Evolutionary conservation across 176 grass and related monocot genomes (phyloP), one percentile per base, ranked within the genome.

Genomic region (Oryza glaberrima): DNA sequence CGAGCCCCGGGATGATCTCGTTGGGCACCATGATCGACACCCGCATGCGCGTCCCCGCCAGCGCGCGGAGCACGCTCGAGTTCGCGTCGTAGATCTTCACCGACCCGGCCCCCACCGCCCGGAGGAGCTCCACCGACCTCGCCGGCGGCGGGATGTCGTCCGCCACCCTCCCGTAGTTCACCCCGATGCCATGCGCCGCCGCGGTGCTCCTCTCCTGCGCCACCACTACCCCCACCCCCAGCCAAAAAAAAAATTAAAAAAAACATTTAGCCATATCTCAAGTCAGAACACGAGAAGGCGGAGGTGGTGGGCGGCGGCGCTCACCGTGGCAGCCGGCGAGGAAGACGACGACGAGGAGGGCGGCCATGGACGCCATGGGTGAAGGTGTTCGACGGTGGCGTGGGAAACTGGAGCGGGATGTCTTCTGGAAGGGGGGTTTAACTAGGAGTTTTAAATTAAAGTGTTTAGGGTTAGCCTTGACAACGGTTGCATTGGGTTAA

Each of bases 11-110:
- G 78, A 98, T 95, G 89, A 87, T 17, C 41, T 98, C 63, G 81
- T 98, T 95, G 69, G 89, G 96, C 66, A 98, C 96, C 96, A 98
- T 98, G 85, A 98, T 95, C 70, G 96, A 94, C 66, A 95, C 93
- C 1, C 54, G 48, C 49, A 93, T 80, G 47, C 28, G 44, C 11
- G 96, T 95, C 0, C 89, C 80, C 6, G 93, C 79, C 60, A 98
- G 85, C 41, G 93, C 89, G 3, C 84, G 86, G 26, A 98, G 96
- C 58, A 95, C 91, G 63, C 14, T 73, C 20, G 91, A 72, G 78
- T 95, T 94, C 54, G 91, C 93, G 86, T 98, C 88, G 70, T 98
- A 98, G 65, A 98, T 92, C 89, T 98, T 98, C 34, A 98, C 93
- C 16, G 88, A 83, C 7, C 93, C 91, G 14, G 91, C 93, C 8